These are phyloP conservation scores for Fragilaria crotonensis DNA, from an alignment of 108 stramenopile species.

Conservation along the genomic window DNA sequence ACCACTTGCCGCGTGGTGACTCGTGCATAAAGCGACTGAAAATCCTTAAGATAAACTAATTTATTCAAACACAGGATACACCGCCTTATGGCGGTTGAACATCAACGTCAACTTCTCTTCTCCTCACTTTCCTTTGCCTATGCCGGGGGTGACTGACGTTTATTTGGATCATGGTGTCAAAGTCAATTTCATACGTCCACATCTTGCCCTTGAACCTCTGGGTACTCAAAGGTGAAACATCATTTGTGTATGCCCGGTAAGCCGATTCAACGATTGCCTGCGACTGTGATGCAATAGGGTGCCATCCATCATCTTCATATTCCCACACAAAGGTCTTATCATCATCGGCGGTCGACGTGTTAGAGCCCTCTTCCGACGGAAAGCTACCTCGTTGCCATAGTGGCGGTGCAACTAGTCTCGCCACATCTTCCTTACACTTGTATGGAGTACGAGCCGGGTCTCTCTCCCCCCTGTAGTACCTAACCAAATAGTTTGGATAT, in stretches of 20 bases:
- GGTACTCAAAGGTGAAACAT: background rate
- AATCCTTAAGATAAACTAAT: too few relatives aligned
- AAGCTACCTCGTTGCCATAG: too few relatives aligned
- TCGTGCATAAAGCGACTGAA: too few relatives aligned
- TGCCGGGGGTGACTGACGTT: background rate
- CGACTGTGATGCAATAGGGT: background rate
- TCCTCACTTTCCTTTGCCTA: background rate
- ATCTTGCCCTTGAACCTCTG: background rate
- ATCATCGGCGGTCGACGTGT: background rate
- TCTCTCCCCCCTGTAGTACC: background rate
- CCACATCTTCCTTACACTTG: background rate
- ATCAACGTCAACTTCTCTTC: too few relatives aligned
- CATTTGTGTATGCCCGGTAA: background rate
- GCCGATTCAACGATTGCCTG: background rate
- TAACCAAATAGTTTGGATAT: slow-evolving; percentile 2
- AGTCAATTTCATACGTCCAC: slow-evolving; percentile 1
- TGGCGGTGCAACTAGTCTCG: background rate
- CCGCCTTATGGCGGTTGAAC: too few relatives aligned
- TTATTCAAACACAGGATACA: too few relatives aligned
- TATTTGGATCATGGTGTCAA: background rate
- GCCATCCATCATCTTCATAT: slow-evolving; percentile 1
- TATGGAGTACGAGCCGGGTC: background rate
- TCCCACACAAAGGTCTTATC: background rate
- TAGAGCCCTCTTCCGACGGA: background rate
- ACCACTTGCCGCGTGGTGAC: too few relatives aligned